phyloP scores from a whole-genome alignment of 495 filamentous ascomycete species.

The Pyronema omphalodes region DNA sequence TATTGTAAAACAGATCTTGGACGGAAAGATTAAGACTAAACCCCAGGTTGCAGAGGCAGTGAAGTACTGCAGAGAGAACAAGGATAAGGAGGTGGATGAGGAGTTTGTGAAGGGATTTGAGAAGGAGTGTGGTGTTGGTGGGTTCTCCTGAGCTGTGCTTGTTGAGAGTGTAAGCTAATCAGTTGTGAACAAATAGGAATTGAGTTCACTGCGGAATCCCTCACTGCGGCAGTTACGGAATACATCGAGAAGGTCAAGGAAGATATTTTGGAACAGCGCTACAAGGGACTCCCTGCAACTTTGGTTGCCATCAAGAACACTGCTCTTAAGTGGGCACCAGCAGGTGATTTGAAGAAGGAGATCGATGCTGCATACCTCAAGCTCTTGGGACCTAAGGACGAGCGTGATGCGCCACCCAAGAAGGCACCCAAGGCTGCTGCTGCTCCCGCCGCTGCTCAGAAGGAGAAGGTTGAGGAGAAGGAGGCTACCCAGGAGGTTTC shows the following conservation, averaged over 20 bases:
- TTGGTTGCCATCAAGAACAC: conserved; percentile 17
- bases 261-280: conserved; percentile 18
- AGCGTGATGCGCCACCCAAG: conserved; percentile 21
- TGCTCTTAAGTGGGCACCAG: conserved; percentile 18
- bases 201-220: conserved; percentile 14
- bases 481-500: conserved; percentile 10
- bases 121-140: conserved; percentile 22
- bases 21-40: conserved; percentile 17
- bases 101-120: conserved; percentile 17
- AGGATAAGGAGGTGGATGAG: neutral
- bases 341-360: conserved; percentile 20
- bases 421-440: conserved; percentile 12
- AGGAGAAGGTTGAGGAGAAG: conserved; percentile 8
- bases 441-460: neutral
- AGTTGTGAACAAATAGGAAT: conserved; percentile 10
- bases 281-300: conserved; percentile 13
- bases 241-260: conserved; percentile 12
- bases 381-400: conserved; percentile 22
- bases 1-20: conserved; percentile 15
- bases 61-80: conserved; percentile 13
- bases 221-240: conserved; percentile 8
- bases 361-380: conserved; percentile 15
- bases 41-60: conserved; percentile 18
- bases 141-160: neutral
- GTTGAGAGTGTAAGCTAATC: neutral